These are phyloP conservation scores for Przewalskia tangutica DNA, from an alignment of 257 asterid genomes.

Conservation along the genomic window DNA sequence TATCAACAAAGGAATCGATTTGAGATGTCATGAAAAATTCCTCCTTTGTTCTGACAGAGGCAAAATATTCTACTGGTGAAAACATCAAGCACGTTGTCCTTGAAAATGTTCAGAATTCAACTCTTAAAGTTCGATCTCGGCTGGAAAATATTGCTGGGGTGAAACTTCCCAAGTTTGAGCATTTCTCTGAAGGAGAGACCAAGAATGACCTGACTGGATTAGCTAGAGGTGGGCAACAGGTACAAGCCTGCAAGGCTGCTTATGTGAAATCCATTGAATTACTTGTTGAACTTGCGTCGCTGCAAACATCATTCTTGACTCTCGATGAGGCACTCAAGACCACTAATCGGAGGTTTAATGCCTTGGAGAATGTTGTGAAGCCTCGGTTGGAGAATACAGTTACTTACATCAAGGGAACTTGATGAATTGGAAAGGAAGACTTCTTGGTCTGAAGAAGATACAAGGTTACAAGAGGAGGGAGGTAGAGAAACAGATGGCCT, in stretches of 20 bases:
- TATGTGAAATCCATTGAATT: slow-evolving; percentile 41
- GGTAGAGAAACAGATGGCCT: slow-evolving; percentile 24
- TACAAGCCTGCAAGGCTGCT: slow-evolving; percentile 38
- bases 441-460: slow-evolving; percentile 45
- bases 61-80: slow-evolving; percentile 37
- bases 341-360: slow-evolving; percentile 44
- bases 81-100: slow-evolving; percentile 41
- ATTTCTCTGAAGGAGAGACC: slow-evolving; percentile 38
- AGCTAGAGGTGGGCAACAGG: slow-evolving; percentile 45
- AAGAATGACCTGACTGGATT: slow-evolving; percentile 43
- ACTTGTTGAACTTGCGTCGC: slow-evolving; percentile 42
- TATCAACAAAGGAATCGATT: slow-evolving; percentile 37
- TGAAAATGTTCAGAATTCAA: slow-evolving; percentile 35
- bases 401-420: slow-evolving; percentile 39
- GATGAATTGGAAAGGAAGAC: slow-evolving; percentile 47
- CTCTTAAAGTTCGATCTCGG: slow-evolving; percentile 32
- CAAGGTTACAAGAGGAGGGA: slow-evolving; percentile 41
- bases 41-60: slow-evolving; percentile 35
- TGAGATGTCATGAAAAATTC: slow-evolving; percentile 36
- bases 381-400: slow-evolving; percentile 43
- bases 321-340: slow-evolving; percentile 45
- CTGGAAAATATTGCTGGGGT: slow-evolving; percentile 44
- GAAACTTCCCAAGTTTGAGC: slow-evolving; percentile 35
- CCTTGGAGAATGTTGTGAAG: slow-evolving; percentile 39
- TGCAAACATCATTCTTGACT: slow-evolving; percentile 42